Evolutionary conservation across 768 basidiomycete species (phyloP).

Genomic region (Pholiota microspora): DNA sequence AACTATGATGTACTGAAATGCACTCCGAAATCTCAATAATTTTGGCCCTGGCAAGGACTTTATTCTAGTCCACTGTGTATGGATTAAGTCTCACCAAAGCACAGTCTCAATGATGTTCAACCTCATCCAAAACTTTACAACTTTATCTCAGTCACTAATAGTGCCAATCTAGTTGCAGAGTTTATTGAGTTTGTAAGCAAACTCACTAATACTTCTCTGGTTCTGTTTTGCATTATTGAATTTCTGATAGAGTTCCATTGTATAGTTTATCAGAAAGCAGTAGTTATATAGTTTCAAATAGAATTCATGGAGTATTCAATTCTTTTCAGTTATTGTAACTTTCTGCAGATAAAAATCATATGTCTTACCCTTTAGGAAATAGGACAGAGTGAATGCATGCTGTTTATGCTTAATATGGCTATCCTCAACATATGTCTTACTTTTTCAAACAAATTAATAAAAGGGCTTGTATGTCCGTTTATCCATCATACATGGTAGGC

Average conservation of each 20-base stretch:
- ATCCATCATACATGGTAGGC: slow-evolving; percentile 21
- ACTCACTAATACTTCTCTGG: slow-evolving; percentile 27
- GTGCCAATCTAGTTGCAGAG: slow-evolving; percentile 33
- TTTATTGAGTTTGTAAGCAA: slow-evolving; percentile 32
- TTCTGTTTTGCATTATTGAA: slow-evolving; percentile 25
- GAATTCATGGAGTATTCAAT: slow-evolving; percentile 28
- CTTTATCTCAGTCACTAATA: slow-evolving; percentile 24
- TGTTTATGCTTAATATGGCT: slow-evolving; percentile 6
- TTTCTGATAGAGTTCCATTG: slow-evolving; percentile 21
- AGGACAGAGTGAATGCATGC: slow-evolving; percentile 16
- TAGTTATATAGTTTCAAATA: slow-evolving; percentile 33
- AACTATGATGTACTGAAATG: neutral
- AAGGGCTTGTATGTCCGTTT: slow-evolving; percentile 11
- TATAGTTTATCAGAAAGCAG: slow-evolving; percentile 29
- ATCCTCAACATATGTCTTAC: slow-evolving; percentile 18
- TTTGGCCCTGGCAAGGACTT: slow-evolving; percentile 28
- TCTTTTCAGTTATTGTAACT: slow-evolving; percentile 21
- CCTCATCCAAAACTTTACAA: slow-evolving; percentile 35
- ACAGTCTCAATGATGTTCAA: slow-evolving; percentile 21
- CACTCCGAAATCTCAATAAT: slow-evolving; percentile 17
- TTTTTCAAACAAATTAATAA: slow-evolving; percentile 17
- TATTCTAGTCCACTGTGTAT: slow-evolving; percentile 22
- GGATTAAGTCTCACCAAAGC: slow-evolving; percentile 30
- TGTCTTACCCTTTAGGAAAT: slow-evolving; percentile 28
- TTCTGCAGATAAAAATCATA: slow-evolving; percentile 28